Conservation (phyloP, 768 basidiomycete genomes). For the Pholiota conissans region DNA sequence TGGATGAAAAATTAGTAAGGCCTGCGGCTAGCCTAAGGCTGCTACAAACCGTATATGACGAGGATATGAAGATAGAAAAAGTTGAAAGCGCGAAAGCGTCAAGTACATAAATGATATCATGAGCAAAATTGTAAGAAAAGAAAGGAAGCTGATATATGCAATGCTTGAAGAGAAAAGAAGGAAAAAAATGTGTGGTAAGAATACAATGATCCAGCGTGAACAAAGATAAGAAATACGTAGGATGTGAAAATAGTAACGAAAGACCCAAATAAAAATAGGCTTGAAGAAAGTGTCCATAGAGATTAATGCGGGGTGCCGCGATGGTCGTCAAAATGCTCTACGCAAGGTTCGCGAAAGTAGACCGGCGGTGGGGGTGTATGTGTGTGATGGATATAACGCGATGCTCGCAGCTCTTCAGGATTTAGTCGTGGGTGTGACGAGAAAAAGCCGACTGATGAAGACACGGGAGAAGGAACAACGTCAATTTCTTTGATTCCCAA, state of each 20-base stretch:
- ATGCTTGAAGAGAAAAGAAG: neutral
- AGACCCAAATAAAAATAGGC: neutral
- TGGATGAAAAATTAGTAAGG: neutral
- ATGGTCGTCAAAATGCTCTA: neutral
- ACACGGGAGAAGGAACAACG: constrained; percentile 18
- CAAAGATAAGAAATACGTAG: neutral
- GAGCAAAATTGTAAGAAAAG: no score
- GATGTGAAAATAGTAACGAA: neutral
- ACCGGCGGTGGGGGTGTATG: neutral
- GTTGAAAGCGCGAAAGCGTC: neutral
- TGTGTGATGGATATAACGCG: neutral
- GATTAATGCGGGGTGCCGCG: neutral
- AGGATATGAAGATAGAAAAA: neutral
- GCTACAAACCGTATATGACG: neutral
- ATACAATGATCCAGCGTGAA: neutral
- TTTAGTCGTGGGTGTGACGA: neutral
- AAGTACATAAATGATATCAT: neutral
- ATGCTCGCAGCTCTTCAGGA: neutral
- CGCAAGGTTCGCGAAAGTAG: neutral
- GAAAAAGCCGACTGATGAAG: neutral
- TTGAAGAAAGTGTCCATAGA: neutral
- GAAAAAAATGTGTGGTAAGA: no score
- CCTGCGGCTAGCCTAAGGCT: neutral
- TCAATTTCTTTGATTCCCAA: constrained; percentile 38
- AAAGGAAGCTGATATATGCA: neutral